Evolutionary conservation across 2,329 filamentous ascomycete genomes (phyloP).

Genomic region (Drechslerella coelobrocha): DNA sequence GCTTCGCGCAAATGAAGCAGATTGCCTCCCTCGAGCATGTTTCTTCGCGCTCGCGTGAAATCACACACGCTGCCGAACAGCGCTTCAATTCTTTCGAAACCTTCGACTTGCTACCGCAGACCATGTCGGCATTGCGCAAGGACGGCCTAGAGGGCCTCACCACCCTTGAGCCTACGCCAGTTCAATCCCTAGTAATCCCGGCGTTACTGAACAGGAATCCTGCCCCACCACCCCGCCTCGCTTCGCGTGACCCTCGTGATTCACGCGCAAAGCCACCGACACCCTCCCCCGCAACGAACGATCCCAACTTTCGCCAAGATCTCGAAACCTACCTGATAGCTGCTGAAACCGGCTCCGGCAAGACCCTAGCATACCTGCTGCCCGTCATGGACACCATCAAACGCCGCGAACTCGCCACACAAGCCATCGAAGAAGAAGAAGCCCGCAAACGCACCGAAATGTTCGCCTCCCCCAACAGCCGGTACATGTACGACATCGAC

Average conservation of each 20-base stretch:
- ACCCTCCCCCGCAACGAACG: constrained; percentile 56
- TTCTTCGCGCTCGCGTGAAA: constrained; percentile 35
- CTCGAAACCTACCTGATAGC: constrained; percentile 78
- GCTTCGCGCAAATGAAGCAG: constrained; percentile 48
- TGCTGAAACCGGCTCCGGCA: constrained; percentile 95
- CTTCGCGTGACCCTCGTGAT: constrained; percentile 1
- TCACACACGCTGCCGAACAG: constrained; percentile 54
- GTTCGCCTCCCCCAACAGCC: constrained; percentile 52
- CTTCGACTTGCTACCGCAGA: constrained; percentile 74
- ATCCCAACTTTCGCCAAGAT: constrained; percentile 52
- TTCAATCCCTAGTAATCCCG: constrained; percentile 88
- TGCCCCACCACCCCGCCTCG: constrained; percentile 51
- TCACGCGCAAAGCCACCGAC: constrained; percentile 35
- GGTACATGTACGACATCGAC: constrained; percentile 51
- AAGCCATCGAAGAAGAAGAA: constrained; percentile 66
- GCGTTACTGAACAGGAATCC: constrained; percentile 70
- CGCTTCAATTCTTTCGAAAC: constrained; percentile 80
- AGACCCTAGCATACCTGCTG: constrained; percentile 90
- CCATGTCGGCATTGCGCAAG: constrained; percentile 73
- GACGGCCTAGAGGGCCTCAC: constrained; percentile 78
- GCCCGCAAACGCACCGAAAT: constrained; percentile 60
- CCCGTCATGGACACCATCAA: constrained; percentile 88
- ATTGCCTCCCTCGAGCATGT: constrained; percentile 51
- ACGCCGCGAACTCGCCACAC: constrained; percentile 70
- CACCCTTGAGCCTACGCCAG: constrained; percentile 81